Evolutionary conservation across 495 filamentous ascomycete genomes (phyloP).

Genomic region (Aspergillus asperescens): DNA sequence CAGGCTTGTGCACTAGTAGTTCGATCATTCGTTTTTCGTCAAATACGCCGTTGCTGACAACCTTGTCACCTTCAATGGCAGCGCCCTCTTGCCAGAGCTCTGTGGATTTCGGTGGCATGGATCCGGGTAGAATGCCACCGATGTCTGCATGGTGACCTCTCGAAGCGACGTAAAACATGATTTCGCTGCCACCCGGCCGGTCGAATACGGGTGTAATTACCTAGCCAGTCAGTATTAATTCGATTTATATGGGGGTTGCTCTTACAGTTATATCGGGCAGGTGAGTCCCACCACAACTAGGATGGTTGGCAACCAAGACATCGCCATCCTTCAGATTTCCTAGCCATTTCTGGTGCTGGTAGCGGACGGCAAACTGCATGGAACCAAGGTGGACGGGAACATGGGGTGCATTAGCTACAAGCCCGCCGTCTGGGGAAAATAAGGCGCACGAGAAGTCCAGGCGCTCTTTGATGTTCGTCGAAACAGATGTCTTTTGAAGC

Average conservation of each 20-base stretch:
- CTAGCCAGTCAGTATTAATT: slow-evolving; percentile 12
- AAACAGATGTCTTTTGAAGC: slow-evolving; percentile 94
- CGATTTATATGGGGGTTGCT: too few species aligned
- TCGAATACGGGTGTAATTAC: slow-evolving; percentile 81
- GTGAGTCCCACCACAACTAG: slow-evolving; percentile 84
- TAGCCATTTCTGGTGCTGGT: slow-evolving; percentile 87
- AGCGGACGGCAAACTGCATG: slow-evolving; percentile 78
- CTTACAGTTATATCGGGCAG: slow-evolving; percentile 85
- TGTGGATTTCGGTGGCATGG: slow-evolving; percentile 91
- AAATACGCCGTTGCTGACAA: slow-evolving; percentile 85
- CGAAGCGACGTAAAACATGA: slow-evolving; percentile 95
- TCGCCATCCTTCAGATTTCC: slow-evolving; percentile 86
- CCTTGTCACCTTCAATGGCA: slow-evolving; percentile 86
- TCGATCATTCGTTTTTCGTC: slow-evolving; percentile 83
- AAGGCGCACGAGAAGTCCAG: slow-evolving; percentile 96
- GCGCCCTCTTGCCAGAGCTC: slow-evolving; percentile 95
- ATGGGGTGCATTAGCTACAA: slow-evolving; percentile 95
- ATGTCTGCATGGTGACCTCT: slow-evolving; percentile 97
- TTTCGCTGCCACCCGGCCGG: slow-evolving; percentile 60
- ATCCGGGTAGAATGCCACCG: slow-evolving; percentile 90
- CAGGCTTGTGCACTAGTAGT: slow-evolving; percentile 76
- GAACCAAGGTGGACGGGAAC: slow-evolving; percentile 82
- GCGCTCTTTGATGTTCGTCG: slow-evolving; percentile 96
- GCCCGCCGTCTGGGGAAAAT: slow-evolving; percentile 82
- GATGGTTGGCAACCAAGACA: slow-evolving; percentile 93